These are phyloP conservation scores for Scolecobasidium constrictum DNA, from an alignment of 2,329 filamentous ascomycete species.

Conservation along the genomic window DNA sequence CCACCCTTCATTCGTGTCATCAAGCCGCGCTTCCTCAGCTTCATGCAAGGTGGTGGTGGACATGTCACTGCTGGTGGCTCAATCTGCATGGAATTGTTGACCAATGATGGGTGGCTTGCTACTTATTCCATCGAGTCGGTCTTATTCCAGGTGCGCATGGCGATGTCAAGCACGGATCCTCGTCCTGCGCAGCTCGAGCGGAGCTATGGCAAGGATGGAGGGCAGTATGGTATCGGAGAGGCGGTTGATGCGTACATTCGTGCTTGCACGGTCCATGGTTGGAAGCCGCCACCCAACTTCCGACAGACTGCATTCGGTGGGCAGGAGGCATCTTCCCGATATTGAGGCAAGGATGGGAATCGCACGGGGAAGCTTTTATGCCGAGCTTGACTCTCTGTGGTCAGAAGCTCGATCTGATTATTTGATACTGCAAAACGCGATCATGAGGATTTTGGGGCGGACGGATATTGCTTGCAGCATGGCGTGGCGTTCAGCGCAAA, in stretches of 20 bases:
- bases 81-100: slow-evolving; percentile 72
- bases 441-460: too few species aligned
- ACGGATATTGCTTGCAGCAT: too few species aligned
- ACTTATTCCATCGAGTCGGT: slow-evolving; percentile 66
- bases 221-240: slow-evolving; percentile 52
- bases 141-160: slow-evolving; percentile 68
- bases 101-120: slow-evolving; percentile 71
- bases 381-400: too few species aligned
- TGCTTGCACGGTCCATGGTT: slow-evolving; percentile 59
- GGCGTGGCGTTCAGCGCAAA: too few species aligned
- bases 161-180: slow-evolving; percentile 58
- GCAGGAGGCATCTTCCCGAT: neutral
- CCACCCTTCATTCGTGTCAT: slow-evolving; percentile 81
- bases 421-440: too few species aligned
- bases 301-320: slow-evolving; percentile 16
- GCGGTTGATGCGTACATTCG: slow-evolving; percentile 64
- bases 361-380: too few species aligned
- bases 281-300: slow-evolving; percentile 58
- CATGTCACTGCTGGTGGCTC: slow-evolving; percentile 79
- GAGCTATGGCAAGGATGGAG: slow-evolving; percentile 6
- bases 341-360: too few species aligned
- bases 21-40: slow-evolving; percentile 66
- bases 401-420: too few species aligned
- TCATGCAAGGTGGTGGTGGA: slow-evolving; percentile 64
- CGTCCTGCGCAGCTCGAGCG: slow-evolving; percentile 60